phyloP scores from a whole-genome alignment of 2,329 filamentous ascomycete genomes.

The Xylariaceae sp. region DNA sequence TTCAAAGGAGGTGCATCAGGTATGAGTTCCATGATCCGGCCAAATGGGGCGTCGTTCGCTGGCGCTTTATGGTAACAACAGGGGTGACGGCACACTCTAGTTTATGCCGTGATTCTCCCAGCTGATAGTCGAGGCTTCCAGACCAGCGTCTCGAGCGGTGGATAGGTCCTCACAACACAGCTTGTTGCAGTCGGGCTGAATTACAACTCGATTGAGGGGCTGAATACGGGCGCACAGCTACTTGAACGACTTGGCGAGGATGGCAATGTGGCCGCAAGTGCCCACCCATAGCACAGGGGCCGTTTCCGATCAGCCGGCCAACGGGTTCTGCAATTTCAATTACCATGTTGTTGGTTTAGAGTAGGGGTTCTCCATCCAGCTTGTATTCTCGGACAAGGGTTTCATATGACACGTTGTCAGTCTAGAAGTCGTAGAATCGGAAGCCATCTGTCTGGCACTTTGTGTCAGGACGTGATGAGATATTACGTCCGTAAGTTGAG shows the following conservation, averaged over 20 bases:
- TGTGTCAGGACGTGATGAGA: no score
- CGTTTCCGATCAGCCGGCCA: conserved; percentile 21
- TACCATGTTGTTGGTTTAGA: conserved; percentile 27
- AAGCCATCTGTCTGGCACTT: no score
- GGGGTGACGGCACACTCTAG: conserved; percentile 24
- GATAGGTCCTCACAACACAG: conserved; percentile 21
- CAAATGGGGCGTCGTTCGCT: conserved; percentile 18
- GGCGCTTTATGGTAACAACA: conserved; percentile 32
- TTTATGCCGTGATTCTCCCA: conserved; percentile 29
- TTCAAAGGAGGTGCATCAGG: conserved; percentile 27
- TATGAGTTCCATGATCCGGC: conserved; percentile 23
- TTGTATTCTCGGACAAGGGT: no score
- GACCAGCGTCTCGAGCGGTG: conserved; percentile 26
- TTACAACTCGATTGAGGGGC: conserved; percentile 25
- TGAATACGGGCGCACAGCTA: conserved; percentile 26
- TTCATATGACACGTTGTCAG: no score
- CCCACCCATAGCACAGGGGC: conserved; percentile 19
- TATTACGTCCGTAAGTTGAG: no score
- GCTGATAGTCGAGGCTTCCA: conserved; percentile 9
- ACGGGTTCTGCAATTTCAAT: conserved; percentile 30
- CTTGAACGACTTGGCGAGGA: conserved; percentile 26
- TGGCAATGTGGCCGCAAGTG: conserved; percentile 23
- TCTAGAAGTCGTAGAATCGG: no score
- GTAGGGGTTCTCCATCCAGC: no score
- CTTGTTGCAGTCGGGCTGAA: conserved; percentile 21